phyloP scores from a whole-genome alignment of 2,329 filamentous ascomycete species.

The Calonectria henricotiae region DNA sequence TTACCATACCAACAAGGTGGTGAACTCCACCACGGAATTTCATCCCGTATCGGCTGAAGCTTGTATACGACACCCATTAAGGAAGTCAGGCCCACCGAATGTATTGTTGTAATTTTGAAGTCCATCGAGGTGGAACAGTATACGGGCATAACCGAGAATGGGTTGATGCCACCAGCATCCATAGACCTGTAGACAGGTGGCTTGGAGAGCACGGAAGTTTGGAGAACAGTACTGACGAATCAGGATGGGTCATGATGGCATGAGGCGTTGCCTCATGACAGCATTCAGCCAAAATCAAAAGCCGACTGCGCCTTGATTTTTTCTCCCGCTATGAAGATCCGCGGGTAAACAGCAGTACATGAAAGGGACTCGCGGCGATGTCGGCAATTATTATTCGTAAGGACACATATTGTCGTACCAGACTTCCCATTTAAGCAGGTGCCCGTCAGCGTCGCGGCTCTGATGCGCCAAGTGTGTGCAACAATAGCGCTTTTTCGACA shows the following conservation, averaged over 20 bases:
- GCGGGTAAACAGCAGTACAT: not conserved
- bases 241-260: slow-evolving; percentile 16
- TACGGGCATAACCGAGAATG: not conserved
- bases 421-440: slow-evolving; percentile 37
- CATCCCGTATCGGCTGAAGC: not conserved
- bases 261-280: not conserved
- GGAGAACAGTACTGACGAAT: slow-evolving; percentile 12
- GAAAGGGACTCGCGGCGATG: not conserved
- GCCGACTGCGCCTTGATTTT: not conserved
- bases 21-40: slow-evolving; percentile 15
- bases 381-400: slow-evolving; percentile 5
- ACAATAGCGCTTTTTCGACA: slow-evolving; percentile 42
- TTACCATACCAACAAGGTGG: slow-evolving; percentile 2
- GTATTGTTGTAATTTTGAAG: not conserved
- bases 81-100: not conserved
- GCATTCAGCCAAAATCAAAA: not conserved
- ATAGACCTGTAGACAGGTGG: not conserved
- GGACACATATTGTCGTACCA: slow-evolving; percentile 18
- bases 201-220: not conserved
- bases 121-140: not conserved
- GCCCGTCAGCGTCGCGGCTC: slow-evolving; percentile 33
- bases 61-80: not conserved
- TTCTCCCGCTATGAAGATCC: not conserved
- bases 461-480: slow-evolving; percentile 27
- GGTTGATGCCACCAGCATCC: not conserved